Evolutionary conservation across 1,284 basidiomycete species (phyloP), one percentile per base, ranked within the genome.

Genomic region (Marasmius tenuissimus): DNA sequence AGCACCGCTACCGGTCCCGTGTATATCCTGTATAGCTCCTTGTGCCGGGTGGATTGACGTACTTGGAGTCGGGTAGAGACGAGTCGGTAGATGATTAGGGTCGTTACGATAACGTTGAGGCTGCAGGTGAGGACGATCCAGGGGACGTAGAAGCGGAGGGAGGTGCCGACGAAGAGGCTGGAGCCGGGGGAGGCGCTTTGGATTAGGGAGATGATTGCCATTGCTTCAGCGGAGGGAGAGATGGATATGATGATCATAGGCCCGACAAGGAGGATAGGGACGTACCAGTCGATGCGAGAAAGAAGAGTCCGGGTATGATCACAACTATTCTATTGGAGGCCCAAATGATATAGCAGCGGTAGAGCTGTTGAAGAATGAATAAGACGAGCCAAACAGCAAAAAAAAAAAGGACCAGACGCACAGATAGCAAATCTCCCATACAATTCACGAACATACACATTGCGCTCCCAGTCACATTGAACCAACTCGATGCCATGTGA

Each of bases 1-100:
- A 73, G 58, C 39, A 72, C 67, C 4, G 70, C 68, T 12, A 69
- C 58, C 22, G 70, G 42, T 9, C 67, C 62, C 9, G 68, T 70
- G 57, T 72, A 71, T 58, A 58, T 66, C 33, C 58, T 49, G 34
- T 59, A 50, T 6, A 14, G 6, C 48, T 59, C 38, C 34, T 65
- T 61, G n/a, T 59, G 54, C n/a, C 63, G 37, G 38, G 69, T 53
- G n/a, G 66, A 51, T 22, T 40, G 40, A 27, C 60, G 58, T 11
- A 63, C 56, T 35, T 53, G 53, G 7, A 56, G 51, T 45, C 65
- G 64, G 40, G 68, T 57, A 5, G 38, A 52, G 16, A 72, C 54
- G 7, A 73, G 58, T 6, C 69, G 62, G 1, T 42, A 38, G 10
- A 60, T 61, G 42, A 73, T 72, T 22, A 72, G 63, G 14, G 56